A percentile compares a stretch with the other conserved stretches of the same genome.
These are phyloP conservation scores for Extremus antarcticus DNA, from an alignment of 495 filamentous ascomycete species.

Conservation along the genomic window DNA sequence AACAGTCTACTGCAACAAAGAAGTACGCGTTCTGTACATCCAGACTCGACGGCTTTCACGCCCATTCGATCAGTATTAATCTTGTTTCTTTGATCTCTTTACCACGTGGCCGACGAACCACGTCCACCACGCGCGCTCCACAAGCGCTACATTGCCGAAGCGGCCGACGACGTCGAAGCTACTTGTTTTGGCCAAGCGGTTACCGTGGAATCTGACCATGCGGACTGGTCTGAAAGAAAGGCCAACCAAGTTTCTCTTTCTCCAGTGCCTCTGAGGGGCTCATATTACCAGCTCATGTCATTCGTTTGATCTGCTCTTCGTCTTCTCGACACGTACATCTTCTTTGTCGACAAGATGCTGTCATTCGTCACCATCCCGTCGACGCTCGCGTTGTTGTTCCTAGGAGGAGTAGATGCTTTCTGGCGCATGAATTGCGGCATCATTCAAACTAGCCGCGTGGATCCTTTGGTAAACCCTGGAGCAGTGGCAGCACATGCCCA, in stretches of 20 bases:
- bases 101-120: background rate
- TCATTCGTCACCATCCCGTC: background rate
- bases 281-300: background rate
- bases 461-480: constrained; percentile 28
- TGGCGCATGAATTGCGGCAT: constrained; percentile 30
- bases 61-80: background rate
- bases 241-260: background rate
- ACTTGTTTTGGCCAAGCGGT: constrained; percentile 1
- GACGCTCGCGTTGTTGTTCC: constrained; percentile 2
- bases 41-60: background rate
- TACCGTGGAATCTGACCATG: constrained; percentile 1
- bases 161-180: background rate
- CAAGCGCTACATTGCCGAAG: background rate
- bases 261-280: background rate
- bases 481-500: constrained; percentile 26
- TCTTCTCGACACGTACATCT: background rate
- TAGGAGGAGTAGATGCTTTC: constrained; percentile 22
- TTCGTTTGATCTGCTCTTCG: background rate
- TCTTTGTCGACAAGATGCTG: constrained; percentile 1
- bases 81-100: background rate
- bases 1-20: background rate
- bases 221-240: background rate
- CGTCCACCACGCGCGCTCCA: background rate
- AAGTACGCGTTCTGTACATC: background rate
- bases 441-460: constrained; percentile 31